Base-by-base conservation (phyloP, 805 yeast genomes). In the Tetrapisispora iriomotensis region DNA sequence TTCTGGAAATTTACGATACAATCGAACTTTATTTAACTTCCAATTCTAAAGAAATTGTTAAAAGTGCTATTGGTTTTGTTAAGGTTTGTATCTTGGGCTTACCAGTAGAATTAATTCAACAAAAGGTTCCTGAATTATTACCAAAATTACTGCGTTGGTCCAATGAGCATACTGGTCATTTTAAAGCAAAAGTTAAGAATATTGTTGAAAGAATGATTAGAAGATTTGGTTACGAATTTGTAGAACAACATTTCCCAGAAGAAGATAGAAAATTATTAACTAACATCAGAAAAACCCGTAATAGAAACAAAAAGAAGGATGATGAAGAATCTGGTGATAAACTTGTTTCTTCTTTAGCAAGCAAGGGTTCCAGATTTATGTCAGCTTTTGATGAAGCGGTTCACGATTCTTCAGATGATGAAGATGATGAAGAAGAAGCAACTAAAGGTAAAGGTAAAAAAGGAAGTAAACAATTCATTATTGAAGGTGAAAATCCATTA, bases 341-440 rank as follows among this genome's bases (percentile, higher is more conserved):
- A 8, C 38, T 44, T 6, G 51, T 48, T 17, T 49, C 44, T 33
- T 33, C 49, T 1, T 42, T 54, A 26, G 48, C 55, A 30, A 46
- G 51, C 6, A 64, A 57, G 35, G 65, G 66, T 38, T 69, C 73
- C 52, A 74, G 72, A 50, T 82, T 76, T 53, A 75, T 79, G 60
- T 84, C 94, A 42, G 96, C 94, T 27, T 86, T 83, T 52, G 98
- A 92, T 53, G 92, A 83, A 58, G 96, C 94, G 0, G 66, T 92
- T 33, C 84, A 90, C 61, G 94, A 81, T 39, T 74, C 77, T 29
- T 74, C 81, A 38, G 83, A 76, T 25, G 73, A 68, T 34, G 82
- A 75, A 22, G 74, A 69, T 18, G 77, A 67, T 13, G 72, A 66
- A 6, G 79, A 70, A 25, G 74, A 65, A 6, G 72, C 61, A 17